Percentiles rank a stretch among this genome's conserved stretches.
Evolutionary conservation across 176 grass and related monocot genomes (phyloP).

Genomic region (Carex pumila): DNA sequence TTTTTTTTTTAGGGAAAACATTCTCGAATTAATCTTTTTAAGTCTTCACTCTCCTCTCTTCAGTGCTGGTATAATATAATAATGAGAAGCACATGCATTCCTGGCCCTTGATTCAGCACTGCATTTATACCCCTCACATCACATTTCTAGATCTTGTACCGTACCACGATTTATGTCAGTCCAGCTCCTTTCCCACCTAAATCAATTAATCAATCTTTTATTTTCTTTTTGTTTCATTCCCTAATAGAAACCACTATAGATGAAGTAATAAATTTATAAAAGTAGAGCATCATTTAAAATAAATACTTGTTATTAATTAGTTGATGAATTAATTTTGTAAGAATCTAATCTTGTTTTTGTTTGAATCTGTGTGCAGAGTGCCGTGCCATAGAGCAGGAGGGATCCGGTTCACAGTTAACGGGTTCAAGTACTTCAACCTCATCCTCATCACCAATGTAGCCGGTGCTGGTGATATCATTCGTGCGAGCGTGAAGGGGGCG

Average conservation of each 20-base stretch:
- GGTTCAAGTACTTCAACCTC: slow-evolving; percentile 53
- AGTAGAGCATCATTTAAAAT: neutral
- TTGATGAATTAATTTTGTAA: neutral
- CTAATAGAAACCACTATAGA: neutral
- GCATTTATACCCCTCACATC: neutral
- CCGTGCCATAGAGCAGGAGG: slow-evolving; percentile 33
- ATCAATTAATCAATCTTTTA: neutral
- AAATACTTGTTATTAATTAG: neutral
- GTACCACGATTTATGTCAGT: neutral
- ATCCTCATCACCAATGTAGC: slow-evolving; percentile 52
- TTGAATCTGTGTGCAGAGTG: slow-evolving; percentile 25
- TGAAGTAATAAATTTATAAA: neutral
- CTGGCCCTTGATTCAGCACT: neutral
- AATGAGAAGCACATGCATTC: slow-evolving; percentile 11
- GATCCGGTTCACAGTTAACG: slow-evolving; percentile 47
- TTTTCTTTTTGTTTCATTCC: neutral
- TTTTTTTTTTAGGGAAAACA: too few species aligned
- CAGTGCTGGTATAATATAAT: neutral
- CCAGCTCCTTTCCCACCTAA: neutral
- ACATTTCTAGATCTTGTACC: neutral
- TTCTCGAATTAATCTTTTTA: too few species aligned
- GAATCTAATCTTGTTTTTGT: neutral
- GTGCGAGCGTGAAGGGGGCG: slow-evolving; percentile 35
- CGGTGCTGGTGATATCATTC: slow-evolving; percentile 40
- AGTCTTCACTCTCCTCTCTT: too few species aligned